Percentiles rank a stretch among this genome's conserved stretches.
These are phyloP conservation scores for Calamus simplicifolius DNA, from an alignment of 176 grass and related monocot genomes.

Conservation along the genomic window DNA sequence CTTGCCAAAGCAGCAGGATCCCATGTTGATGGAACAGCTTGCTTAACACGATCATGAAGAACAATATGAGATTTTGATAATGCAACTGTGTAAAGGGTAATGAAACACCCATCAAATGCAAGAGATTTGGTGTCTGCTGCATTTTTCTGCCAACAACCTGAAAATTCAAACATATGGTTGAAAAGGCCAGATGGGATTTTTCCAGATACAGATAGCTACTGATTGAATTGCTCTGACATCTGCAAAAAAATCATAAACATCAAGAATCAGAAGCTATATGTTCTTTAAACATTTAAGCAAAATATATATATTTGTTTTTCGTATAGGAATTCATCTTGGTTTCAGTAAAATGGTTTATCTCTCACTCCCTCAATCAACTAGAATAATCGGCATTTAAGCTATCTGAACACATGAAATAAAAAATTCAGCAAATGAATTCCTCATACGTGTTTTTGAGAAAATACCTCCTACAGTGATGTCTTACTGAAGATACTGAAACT, in stretches of 20 bases:
- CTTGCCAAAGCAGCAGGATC: slow-evolving; percentile 82
- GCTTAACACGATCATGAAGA: slow-evolving; percentile 67
- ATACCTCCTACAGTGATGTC: too few species aligned
- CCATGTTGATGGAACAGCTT: slow-evolving; percentile 86
- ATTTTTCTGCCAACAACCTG: slow-evolving; percentile 86
- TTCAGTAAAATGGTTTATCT: too few species aligned
- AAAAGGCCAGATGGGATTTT: slow-evolving; percentile 91
- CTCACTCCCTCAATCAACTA: too few species aligned
- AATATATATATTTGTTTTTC: too few species aligned
- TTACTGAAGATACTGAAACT: too few species aligned
- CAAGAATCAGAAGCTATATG: too few species aligned
- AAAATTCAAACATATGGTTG: slow-evolving; percentile 85
- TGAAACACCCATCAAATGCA: slow-evolving; percentile 85
- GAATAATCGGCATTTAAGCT: too few species aligned
- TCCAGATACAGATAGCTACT: slow-evolving; percentile 71
- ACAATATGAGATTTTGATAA: slow-evolving; percentile 75
- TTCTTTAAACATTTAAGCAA: too few species aligned
- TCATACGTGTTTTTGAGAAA: too few species aligned
- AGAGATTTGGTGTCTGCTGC: slow-evolving; percentile 76
- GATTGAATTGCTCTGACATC: slow-evolving; percentile 99
- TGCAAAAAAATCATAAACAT: slow-evolving; percentile 29
- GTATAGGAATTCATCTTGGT: too few species aligned
- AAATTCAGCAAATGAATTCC: too few species aligned
- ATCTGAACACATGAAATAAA: too few species aligned
- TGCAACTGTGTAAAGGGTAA: slow-evolving; percentile 75